phyloP scores from a whole-genome alignment of 2,329 filamentous ascomycete species.

The Penicillium janthinellum region DNA sequence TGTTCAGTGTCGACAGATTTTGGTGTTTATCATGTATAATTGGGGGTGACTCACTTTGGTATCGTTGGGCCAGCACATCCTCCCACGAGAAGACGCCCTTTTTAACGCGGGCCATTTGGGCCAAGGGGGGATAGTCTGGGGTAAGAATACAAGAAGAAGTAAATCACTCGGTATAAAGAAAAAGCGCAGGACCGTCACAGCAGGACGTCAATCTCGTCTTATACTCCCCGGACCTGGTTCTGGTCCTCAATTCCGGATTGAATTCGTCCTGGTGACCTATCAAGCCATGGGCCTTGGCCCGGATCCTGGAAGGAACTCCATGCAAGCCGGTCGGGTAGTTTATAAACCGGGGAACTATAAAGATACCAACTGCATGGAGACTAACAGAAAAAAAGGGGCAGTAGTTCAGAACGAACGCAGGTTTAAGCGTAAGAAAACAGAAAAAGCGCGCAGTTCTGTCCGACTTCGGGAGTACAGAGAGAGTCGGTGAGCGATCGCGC shows the following conservation, averaged over 20 bases:
- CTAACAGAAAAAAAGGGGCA: neutral
- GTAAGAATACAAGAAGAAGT: neutral
- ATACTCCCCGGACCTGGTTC: neutral
- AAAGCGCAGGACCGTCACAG: neutral
- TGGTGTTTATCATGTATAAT: too few relatives aligned
- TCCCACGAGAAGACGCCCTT: constrained; percentile 45
- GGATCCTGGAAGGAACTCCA: constrained; percentile 14
- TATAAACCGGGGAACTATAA: constrained; percentile 5
- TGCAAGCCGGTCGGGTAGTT: constrained; percentile 14
- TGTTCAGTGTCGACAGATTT: too few relatives aligned
- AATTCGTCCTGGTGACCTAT: neutral
- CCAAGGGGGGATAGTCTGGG: neutral
- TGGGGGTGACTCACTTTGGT: constrained; percentile 36
- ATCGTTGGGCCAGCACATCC: constrained; percentile 43
- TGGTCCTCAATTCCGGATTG: constrained; percentile 8
- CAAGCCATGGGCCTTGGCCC: neutral
- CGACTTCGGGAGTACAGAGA: neutral
- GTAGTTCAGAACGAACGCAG: neutral
- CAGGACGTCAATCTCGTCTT: neutral
- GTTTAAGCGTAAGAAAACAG: neutral
- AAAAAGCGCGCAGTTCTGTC: neutral
- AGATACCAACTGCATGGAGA: neutral
- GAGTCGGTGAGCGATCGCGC: constrained; percentile 9
- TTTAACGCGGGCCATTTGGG: constrained; percentile 37
- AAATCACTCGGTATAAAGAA: neutral